Conservation (phyloP, 169 alveolate genomes). For the Pseudocohnilembus persalinus region DNA sequence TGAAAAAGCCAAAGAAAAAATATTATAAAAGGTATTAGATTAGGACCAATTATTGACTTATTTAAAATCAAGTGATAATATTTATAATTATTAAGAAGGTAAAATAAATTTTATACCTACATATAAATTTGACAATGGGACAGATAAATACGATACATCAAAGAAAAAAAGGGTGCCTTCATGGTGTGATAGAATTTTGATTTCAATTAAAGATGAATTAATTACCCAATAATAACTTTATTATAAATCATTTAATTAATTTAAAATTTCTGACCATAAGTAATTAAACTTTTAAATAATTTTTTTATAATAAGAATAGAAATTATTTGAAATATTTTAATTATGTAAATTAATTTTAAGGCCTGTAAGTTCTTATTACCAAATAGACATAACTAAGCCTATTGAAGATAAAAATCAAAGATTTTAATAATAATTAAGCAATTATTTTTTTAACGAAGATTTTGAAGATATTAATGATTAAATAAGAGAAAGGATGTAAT, state of each 20-base stretch:
- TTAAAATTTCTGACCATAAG: background rate
- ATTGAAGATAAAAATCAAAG: background rate
- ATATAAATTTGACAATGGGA: slow-evolving; percentile 87
- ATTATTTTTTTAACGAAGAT: background rate
- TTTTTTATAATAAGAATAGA: background rate
- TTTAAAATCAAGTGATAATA: background rate
- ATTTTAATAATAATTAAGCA: background rate
- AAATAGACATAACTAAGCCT: background rate
- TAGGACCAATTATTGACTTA: background rate
- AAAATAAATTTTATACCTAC: slow-evolving; percentile 89
- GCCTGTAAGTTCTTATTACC: background rate
- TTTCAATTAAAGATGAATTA: slow-evolving; percentile 15
- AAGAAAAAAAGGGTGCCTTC: slow-evolving; percentile 91
- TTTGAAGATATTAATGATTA: background rate
- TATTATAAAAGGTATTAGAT: background rate
- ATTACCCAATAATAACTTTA: background rate
- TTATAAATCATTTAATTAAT: background rate
- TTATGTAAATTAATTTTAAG: background rate
- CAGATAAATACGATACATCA: slow-evolving; percentile 82
- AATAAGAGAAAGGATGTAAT: background rate
- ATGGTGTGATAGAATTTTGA: slow-evolving; percentile 89
- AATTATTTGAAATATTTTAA: too few relatives aligned
- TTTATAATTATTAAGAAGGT: slow-evolving; percentile 72
- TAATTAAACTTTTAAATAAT: too few relatives aligned
- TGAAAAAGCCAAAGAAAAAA: background rate